Base-by-base conservation (phyloP, 495 filamentous ascomycete species). In the Neurospora sp. region DNA sequence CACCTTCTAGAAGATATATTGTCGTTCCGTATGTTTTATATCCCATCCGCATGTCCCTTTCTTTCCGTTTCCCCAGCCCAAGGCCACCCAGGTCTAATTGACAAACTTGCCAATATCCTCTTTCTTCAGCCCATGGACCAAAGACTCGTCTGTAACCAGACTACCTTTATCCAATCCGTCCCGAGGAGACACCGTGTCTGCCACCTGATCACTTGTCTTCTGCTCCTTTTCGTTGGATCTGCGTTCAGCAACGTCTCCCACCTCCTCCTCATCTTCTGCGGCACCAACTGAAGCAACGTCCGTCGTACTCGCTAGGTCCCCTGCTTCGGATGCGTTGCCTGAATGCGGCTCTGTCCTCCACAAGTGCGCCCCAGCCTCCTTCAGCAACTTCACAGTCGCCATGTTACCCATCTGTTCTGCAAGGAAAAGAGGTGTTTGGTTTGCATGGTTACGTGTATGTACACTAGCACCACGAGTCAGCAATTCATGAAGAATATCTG, bases 401-500 rank as follows among this genome's bases (percentile, higher is more conserved):
- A 81, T 80, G 53, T 82, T 84, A 2, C 84, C 82, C 70, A 81
- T 79, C 75, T 83, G 87, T 74, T 89, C 88, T 7, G 93, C 93
- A 40, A 95, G 83, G 79, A 91, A 94, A 69, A 97, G 83, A 42
- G 95, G 93, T 68, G 94, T 97, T 76, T 92, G 90, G 71, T 92
- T 90, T 35, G 88, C 89, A 22, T 88, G 85, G 80, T 97, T 97
- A 53, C 95, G 88, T 27, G 93, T 81, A 80, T 97, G 94, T 16
- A 98, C 95, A 42, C 91, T 94, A 2, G 92, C 95, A 3, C 94
- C 94, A 37, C 92, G 86, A 27, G 81, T 84, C 9, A 98, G 87
- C 69, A 97, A 85, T 74, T 90, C 89, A 41, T 87, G 86, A 65
- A 97, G 82, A 37, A 97, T 90, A 1, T 88, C 81, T 1, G 75